A percentile compares a stretch with the other conserved stretches of the same genome.
phyloP scores from a whole-genome alignment of 202 grass and related monocot species.

The Zoysia matrella region DNA sequence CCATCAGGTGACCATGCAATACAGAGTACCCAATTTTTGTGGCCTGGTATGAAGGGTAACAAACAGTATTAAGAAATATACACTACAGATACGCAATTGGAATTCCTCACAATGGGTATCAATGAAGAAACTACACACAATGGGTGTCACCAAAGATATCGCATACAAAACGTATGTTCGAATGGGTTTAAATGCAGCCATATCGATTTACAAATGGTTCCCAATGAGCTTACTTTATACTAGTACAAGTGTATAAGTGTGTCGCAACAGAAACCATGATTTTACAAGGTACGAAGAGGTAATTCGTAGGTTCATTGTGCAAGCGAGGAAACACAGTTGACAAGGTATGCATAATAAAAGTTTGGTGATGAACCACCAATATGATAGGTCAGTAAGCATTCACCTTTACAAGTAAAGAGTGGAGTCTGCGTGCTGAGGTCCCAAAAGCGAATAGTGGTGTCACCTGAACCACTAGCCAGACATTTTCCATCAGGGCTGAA shows the following conservation, averaged over 20 bases:
- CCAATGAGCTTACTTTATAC: background rate
- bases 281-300: background rate
- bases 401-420: slow-evolving; percentile 89
- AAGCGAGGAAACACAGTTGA: background rate
- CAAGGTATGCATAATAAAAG: background rate
- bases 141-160: background rate
- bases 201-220: background rate
- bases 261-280: background rate
- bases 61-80: background rate
- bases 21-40: slow-evolving; percentile 98
- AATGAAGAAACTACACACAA: background rate
- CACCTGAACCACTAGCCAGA: slow-evolving; percentile 93
- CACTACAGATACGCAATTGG: background rate
- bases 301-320: background rate
- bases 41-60: slow-evolving; percentile 59
- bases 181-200: background rate
- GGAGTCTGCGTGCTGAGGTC: slow-evolving; percentile 93
- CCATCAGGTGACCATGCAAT: slow-evolving; percentile 97
- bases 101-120: background rate
- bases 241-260: background rate
- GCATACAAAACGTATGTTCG: background rate
- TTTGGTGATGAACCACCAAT: background rate
- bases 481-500: slow-evolving; percentile 85
- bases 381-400: slow-evolving; percentile 29
- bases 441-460: slow-evolving; percentile 92